phyloP scores from a whole-genome alignment of 2,329 filamentous ascomycete species.

The Pseudopithomyces maydicus region DNA sequence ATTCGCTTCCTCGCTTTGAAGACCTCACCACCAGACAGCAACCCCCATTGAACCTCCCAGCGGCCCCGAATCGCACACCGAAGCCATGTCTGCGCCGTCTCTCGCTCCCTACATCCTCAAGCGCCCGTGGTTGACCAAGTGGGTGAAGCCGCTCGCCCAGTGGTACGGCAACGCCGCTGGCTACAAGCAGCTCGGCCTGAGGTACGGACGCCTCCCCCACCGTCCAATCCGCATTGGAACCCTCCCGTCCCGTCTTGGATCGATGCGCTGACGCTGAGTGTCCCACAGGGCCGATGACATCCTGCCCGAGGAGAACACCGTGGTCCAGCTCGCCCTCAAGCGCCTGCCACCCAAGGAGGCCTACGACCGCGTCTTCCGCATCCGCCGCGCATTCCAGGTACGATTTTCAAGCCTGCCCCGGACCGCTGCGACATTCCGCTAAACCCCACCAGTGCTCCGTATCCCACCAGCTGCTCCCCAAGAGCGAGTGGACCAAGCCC shows the following conservation, averaged over 20 bases:
- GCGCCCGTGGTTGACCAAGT: slow-evolving; percentile 82
- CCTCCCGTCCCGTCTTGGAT: slow-evolving; percentile 9
- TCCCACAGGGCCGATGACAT: slow-evolving; percentile 83
- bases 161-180: slow-evolving; percentile 91
- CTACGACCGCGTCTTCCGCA: slow-evolving; percentile 97
- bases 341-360: slow-evolving; percentile 87
- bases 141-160: slow-evolving; percentile 79
- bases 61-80: slow-evolving; percentile 23
- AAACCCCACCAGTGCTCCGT: slow-evolving; percentile 63
- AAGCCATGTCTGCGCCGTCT: slow-evolving; percentile 70
- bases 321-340: slow-evolving; percentile 85
- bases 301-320: slow-evolving; percentile 88
- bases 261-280: slow-evolving; percentile 37
- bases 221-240: slow-evolving; percentile 3
- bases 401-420: slow-evolving; percentile 13
- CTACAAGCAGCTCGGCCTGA: slow-evolving; percentile 90
- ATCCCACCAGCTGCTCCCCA: slow-evolving; percentile 67
- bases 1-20: slow-evolving; percentile 20
- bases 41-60: slow-evolving; percentile 32
- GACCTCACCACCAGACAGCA: slow-evolving; percentile 21
- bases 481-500: slow-evolving; percentile 69
- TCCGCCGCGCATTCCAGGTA: slow-evolving; percentile 93
- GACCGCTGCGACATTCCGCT: slow-evolving; percentile 10
- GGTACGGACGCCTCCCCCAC: slow-evolving; percentile 59
- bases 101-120: slow-evolving; percentile 78